Conservation (phyloP, 176 grass and related monocot species). For the Triticum dicoccoides region DNA sequence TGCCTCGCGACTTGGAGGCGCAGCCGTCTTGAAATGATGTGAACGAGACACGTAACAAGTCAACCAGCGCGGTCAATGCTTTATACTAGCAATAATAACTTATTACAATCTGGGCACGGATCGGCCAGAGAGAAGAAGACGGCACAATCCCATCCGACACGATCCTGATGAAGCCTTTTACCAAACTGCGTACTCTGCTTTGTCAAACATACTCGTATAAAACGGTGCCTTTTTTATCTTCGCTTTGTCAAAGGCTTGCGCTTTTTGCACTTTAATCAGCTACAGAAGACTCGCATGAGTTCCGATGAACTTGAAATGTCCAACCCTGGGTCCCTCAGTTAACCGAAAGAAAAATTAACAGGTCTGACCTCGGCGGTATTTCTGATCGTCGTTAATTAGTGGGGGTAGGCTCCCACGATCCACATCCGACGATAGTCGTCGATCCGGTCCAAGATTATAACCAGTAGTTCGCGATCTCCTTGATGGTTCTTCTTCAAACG, state of each 20-base stretch:
- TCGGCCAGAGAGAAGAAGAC: not conserved
- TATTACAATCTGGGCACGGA: not conserved
- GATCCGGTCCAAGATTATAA: not conserved
- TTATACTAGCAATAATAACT: not conserved
- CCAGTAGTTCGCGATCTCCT: not conserved
- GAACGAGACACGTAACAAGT: not conserved
- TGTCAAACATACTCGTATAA: not conserved
- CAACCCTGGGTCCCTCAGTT: not conserved
- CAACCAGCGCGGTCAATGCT: constrained; percentile 13
- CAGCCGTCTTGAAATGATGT: not conserved
- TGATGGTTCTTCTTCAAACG: not conserved
- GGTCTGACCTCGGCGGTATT: not conserved
- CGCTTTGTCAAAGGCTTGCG: not conserved
- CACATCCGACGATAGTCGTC: not conserved
- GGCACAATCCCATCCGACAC: not conserved
- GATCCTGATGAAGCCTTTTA: not conserved
- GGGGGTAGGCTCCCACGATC: constrained; percentile 31
- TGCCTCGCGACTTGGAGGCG: not conserved
- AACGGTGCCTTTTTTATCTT: not conserved
- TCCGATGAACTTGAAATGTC: not conserved
- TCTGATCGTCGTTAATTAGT: not conserved
- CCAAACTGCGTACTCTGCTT: not conserved
- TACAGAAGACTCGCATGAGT: not conserved
- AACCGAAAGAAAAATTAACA: not conserved
- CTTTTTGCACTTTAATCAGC: constrained; percentile 3